Evolutionary conservation across 805 yeast genomes (phyloP), one percentile per base, ranked within the genome.

Genomic region (Ogataea polymorpha): DNA sequence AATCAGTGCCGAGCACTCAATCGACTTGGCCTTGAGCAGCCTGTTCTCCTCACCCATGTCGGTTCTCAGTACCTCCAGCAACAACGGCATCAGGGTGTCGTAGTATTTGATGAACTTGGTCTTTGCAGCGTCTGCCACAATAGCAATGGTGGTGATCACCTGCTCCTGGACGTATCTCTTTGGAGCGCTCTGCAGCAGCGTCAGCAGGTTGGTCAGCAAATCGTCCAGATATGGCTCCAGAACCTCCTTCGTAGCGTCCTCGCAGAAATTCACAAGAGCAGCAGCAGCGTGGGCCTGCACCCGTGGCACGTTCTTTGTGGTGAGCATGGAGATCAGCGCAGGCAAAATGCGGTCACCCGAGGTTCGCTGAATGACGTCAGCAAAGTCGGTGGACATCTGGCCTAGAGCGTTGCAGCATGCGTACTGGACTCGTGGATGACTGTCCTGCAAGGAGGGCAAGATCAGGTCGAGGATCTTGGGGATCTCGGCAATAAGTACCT

Each of bases 281-380:
- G 99, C 99, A 31, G 99, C 97, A 13, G 97, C 98, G 59, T 93
- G 99, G 0, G 96, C 87, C 67, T 91, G 98, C 17, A 93, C 99
- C 57, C 98, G 74, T 37, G 95, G 91, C 42, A 83, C 90, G 35
- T 88, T 79, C 48, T 75, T 75, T 47, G 74, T 71, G 2, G 82
- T 80, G 38, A 93, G 74, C 70, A 78, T 87, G 10, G 95, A 80
- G 40, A 93, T 86, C 50, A 93, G 72, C 2, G 95, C 93, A 6
- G 98, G 98, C 41, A 93, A 70, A 32, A 93, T 80, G 49, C 85
- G 71, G 51, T 76, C 77, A 47, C 90, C 95, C 15, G 88, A 75
- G 37, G 86, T 80, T 53, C 82, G 74, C 68, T 93, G 98, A 44
- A 93, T 83, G 12, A 75, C 72, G 54, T 87, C 95, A 6, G 97